Conservation (phyloP, 768 basidiomycete genomes). For the Dioszegia aurantiaca region DNA sequence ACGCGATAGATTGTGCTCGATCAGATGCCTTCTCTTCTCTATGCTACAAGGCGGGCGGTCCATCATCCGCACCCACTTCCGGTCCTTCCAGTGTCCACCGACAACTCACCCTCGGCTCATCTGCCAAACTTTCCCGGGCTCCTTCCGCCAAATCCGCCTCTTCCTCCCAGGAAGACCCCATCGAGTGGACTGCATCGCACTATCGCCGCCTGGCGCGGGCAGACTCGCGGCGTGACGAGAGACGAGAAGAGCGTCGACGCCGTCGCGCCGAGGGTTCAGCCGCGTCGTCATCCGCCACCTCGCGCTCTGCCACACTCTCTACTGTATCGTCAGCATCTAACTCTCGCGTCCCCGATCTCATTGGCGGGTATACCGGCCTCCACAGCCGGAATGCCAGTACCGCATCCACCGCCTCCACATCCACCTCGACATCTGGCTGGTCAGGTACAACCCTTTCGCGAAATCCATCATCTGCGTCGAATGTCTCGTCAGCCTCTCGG, state of each 20-base stretch:
- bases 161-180: constrained; percentile 11
- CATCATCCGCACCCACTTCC: background rate
- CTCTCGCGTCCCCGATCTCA: constrained; percentile 40
- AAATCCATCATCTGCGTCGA: constrained; percentile 33
- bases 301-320: constrained; percentile 19
- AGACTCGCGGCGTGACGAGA: constrained; percentile 43
- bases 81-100: constrained; percentile 3
- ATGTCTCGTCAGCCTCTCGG: constrained; percentile 22
- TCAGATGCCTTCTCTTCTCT: constrained; percentile 48
- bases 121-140: constrained; percentile 22
- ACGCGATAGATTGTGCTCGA: constrained; percentile 42
- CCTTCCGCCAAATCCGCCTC: constrained; percentile 28
- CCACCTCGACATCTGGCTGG: constrained; percentile 15
- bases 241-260: constrained; percentile 36
- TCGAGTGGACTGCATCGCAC: constrained; percentile 45
- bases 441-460: constrained; percentile 27
- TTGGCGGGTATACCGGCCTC: constrained; percentile 31
- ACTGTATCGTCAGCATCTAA: constrained; percentile 33
- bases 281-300: constrained; percentile 27
- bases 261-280: constrained; percentile 32
- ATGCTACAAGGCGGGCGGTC: constrained; percentile 40
- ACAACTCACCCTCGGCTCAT: constrained; percentile 19
- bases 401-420: constrained; percentile 32
- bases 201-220: constrained; percentile 47
- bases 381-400: constrained; percentile 30